These are phyloP conservation scores for Exsudoporus floridanus DNA, from an alignment of 1,284 basidiomycete species.

Conservation along the genomic window DNA sequence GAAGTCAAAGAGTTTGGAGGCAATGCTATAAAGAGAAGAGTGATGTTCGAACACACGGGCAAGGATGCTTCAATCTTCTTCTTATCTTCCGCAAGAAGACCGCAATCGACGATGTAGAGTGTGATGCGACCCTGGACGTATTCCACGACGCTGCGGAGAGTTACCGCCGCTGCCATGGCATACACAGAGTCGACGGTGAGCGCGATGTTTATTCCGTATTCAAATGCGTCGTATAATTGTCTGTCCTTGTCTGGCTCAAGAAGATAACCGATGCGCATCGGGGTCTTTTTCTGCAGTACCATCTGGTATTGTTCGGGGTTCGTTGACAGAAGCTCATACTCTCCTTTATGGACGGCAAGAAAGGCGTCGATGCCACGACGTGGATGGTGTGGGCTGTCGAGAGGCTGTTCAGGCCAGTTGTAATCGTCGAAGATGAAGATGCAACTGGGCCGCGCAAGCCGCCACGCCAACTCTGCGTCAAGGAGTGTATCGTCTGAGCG, in stretches of 20 bases:
- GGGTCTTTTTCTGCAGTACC: slow-evolving; percentile 47
- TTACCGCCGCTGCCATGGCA: slow-evolving; percentile 50
- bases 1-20: slow-evolving; percentile 34
- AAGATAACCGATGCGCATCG: slow-evolving; percentile 58
- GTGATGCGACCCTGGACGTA: slow-evolving; percentile 42
- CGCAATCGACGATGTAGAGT: slow-evolving; percentile 52
- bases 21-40: slow-evolving; percentile 43
- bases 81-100: slow-evolving; percentile 40
- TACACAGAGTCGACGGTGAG: slow-evolving; percentile 45
- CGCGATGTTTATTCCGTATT: slow-evolving; percentile 50
- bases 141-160: slow-evolving; percentile 44
- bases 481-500: slow-evolving; percentile 58
- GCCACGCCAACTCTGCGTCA: slow-evolving; percentile 59
- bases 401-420: slow-evolving; percentile 49
- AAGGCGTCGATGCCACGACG: slow-evolving; percentile 57
- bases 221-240: slow-evolving; percentile 30
- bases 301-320: slow-evolving; percentile 48
- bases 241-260: slow-evolving; percentile 9
- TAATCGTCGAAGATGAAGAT: slow-evolving; percentile 62
- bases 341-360: slow-evolving; percentile 47
- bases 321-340: slow-evolving; percentile 45
- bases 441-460: slow-evolving; percentile 49
- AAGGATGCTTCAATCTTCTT: slow-evolving; percentile 38
- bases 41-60: slow-evolving; percentile 32
- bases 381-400: slow-evolving; percentile 52